Evolutionary conservation across 371 early-diverging fungal species (phyloP), one percentile per base, ranked within the genome.

Genomic region (Mucor lusitanicus): DNA sequence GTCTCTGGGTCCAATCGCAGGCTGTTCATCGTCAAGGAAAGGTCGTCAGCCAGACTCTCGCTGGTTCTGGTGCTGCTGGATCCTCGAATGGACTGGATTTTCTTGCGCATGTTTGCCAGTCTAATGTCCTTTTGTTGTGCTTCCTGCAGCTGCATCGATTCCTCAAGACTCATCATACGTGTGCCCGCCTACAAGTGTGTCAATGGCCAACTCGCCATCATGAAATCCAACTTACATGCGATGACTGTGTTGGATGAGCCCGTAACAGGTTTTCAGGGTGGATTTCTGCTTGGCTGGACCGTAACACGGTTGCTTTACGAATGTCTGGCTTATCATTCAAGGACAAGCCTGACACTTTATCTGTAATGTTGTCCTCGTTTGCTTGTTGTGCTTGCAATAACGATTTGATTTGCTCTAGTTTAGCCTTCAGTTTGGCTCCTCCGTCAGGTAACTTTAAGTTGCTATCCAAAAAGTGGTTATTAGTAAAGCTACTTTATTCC

Each of bases 141-240:
- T 50, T 77, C 74, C 30, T 80, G 78, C 39, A 80, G 23, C 53
- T 76, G 61, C 30, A 80, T 64, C 0, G 81, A 80, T 59, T 80
- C 81, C 19, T 80, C 74, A 19, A 80, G 58, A 58, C 74, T 68
- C 46, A 80, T 74, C 73, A 80, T 75, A 27, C 70, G 70, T 9
- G 69, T 62, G 9, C 44, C 44, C 44, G 44, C 44, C 44, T 44
- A 44, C 17, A 44, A 6, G 4, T 19, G n/a, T 44, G 19, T 44
- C 44, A 44, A 44, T n/a, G 1, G 30, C 6, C 6, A 57, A 13
- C 67, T 61, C n/a, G 44, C 6, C 30, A 2, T 30, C 30, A 61
- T 46, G 12, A 6, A 15, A 60, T 28, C 39, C 2, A 39, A 33
- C 17, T 42, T 23, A 30, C 61, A 60, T 44, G 23, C 17, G 25